Evolutionary conservation across 1,284 basidiomycete species (phyloP).

Genomic region (Golubevia pallescens): DNA sequence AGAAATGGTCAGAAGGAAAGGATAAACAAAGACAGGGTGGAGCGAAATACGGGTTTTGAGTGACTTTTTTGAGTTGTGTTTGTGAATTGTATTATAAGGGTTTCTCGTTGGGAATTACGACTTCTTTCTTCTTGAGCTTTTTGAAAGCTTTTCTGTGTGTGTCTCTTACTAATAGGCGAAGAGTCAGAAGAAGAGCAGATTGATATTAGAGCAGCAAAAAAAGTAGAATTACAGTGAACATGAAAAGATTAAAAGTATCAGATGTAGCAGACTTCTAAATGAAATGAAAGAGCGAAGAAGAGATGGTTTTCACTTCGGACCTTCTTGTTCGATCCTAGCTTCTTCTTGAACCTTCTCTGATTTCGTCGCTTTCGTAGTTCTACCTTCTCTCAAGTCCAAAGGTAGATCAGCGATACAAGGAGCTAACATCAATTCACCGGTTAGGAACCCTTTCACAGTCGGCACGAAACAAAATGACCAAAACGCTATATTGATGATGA

Average conservation of each 20-base stretch:
- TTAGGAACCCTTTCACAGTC: slow-evolving; percentile 34
- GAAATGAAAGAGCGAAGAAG: slow-evolving; percentile 9
- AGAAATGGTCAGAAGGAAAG: slow-evolving; percentile 41
- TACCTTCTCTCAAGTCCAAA: slow-evolving; percentile 14
- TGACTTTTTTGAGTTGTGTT: too few species aligned
- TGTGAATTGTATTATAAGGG: too few species aligned
- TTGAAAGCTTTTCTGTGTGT: too few species aligned
- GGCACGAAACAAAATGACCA: slow-evolving; percentile 41
- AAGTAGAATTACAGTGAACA: too few species aligned
- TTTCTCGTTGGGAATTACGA: too few species aligned
- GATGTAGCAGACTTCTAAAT: too few species aligned
- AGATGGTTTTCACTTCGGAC: slow-evolving; percentile 4
- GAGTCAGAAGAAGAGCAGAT: too few species aligned
- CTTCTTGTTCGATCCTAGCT: neutral
- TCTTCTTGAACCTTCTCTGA: neutral
- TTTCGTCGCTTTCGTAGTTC: slow-evolving; percentile 3
- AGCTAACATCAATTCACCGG: slow-evolving; percentile 36
- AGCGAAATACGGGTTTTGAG: slow-evolving; percentile 32
- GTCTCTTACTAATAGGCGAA: too few species aligned
- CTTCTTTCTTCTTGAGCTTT: too few species aligned
- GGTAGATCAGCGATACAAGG: slow-evolving; percentile 49
- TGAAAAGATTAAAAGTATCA: too few species aligned
- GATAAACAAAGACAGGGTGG: slow-evolving; percentile 16
- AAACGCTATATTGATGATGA: slow-evolving; percentile 24
- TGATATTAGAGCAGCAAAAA: too few species aligned